Conservation (phyloP, 164 flowering plant genomes). For the Aristolochia contorta region DNA sequence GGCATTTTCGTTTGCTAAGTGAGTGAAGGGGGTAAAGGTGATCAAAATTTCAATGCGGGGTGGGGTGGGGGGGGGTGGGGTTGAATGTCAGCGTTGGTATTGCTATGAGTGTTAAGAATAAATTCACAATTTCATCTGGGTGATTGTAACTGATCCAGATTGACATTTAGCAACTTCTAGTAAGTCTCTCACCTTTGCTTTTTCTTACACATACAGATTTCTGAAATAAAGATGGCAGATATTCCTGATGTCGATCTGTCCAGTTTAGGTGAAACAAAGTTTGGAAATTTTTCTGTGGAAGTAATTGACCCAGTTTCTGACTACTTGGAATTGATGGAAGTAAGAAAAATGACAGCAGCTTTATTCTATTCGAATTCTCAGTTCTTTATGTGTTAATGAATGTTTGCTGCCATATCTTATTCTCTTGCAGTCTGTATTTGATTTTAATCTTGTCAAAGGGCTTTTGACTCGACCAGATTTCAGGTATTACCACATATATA, state of each 20-base stretch:
- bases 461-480: slow-evolving; percentile 69
- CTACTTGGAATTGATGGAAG: slow-evolving; percentile 92
- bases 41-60: too few species aligned
- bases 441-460: slow-evolving; percentile 69
- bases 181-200: neutral
- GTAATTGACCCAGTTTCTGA: slow-evolving; percentile 94
- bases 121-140: neutral
- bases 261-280: slow-evolving; percentile 51
- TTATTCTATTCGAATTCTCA: neutral
- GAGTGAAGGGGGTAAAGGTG: too few species aligned
- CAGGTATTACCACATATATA: slow-evolving; percentile 37
- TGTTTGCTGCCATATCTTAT: slow-evolving; percentile 5
- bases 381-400: neutral
- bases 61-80: too few species aligned
- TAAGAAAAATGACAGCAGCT: slow-evolving; percentile 12
- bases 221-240: slow-evolving; percentile 84
- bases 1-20: too few species aligned
- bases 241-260: slow-evolving; percentile 88
- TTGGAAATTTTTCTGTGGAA: slow-evolving; percentile 76
- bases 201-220: slow-evolving; percentile 37
- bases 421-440: slow-evolving; percentile 77
- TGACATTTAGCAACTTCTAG: neutral
- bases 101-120: too few species aligned
- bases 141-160: neutral
- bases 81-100: too few species aligned